phyloP scores from a whole-genome alignment of 768 basidiomycete species.

The Clavaria fumosa region DNA sequence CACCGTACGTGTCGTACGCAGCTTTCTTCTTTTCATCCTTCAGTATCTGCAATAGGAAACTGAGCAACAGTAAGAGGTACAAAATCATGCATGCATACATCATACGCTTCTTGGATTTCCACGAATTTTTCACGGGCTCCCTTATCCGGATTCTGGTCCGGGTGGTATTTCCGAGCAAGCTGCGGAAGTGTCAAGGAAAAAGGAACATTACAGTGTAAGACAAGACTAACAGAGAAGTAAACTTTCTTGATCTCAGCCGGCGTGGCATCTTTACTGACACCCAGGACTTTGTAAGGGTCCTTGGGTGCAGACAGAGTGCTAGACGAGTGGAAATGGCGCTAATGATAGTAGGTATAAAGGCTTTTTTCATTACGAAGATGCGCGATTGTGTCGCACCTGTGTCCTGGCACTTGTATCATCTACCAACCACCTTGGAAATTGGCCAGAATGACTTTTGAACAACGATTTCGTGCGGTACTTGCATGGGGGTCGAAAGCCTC shows the following conservation, averaged over 20 bases:
- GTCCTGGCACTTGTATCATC: no score
- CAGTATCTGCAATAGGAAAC: slow-evolving; percentile 51
- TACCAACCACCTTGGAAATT: no score
- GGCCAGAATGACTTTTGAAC: slow-evolving; percentile 13
- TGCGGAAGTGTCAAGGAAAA: slow-evolving; percentile 20
- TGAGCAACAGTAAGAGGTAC: slow-evolving; percentile 10
- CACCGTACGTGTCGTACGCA: slow-evolving; percentile 82
- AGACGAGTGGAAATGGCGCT: slow-evolving; percentile 73
- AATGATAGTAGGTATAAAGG: slow-evolving; percentile 7
- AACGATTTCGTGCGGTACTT: slow-evolving; percentile 25
- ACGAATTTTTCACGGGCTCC: slow-evolving; percentile 83
- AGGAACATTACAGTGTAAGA: neutral
- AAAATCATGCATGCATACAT: slow-evolving; percentile 32
- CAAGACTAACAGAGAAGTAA: slow-evolving; percentile 65
- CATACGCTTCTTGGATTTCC: slow-evolving; percentile 95
- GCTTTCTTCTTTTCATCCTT: slow-evolving; percentile 92
- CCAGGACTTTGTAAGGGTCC: slow-evolving; percentile 86
- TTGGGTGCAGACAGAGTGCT: slow-evolving; percentile 40
- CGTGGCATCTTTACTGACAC: slow-evolving; percentile 71
- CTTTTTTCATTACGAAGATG: slow-evolving; percentile 24
- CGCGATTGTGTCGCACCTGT: slow-evolving; percentile 15
- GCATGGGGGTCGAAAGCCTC: slow-evolving; percentile 25
- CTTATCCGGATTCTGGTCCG: slow-evolving; percentile 92
- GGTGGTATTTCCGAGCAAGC: slow-evolving; percentile 97
- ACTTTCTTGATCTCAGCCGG: slow-evolving; percentile 90